Base-by-base conservation (phyloP, 1,284 basidiomycete species). In the Irpex lacteus region DNA sequence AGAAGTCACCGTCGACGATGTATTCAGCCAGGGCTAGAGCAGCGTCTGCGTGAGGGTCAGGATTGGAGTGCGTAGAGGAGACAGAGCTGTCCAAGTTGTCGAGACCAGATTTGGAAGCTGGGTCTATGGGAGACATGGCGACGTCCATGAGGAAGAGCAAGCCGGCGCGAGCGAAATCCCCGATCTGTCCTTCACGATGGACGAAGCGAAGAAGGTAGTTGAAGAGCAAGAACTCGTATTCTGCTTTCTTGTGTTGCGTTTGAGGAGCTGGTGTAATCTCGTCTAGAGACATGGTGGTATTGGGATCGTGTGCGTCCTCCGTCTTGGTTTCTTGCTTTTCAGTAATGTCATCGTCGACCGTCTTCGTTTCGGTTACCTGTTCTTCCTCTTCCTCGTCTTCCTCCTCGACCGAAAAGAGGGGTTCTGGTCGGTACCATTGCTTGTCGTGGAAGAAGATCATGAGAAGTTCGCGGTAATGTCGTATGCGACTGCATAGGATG, bases 381-480 rank as follows among this genome's bases (percentile, higher is more conserved):
- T 82, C 81, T 0, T 82, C 83, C 0, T 86, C 85, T 9, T 81
- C 81, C 57, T 85, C 89, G 0, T 90, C 86, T 60, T 87, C 85
- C 74, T 92, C 89, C 66, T 89, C 86, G 4, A 90, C 86, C 52
- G 85, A 77, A 68, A 86, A 90, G 62, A 88, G 76, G 21, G 88
- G 85, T 69, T 90, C 89, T 13, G 87, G 89, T 36, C 81, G 82
- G 73, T 88, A 91, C 89, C 89, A 91, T 68, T 90, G 88, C 71
- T 93, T 96, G 73, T 97, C 95, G 72, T 96, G 94, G 74, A 98
- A 96, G 80, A 98, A 98, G 67, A 98, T 96, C 84, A 97, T 92
- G 49, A 98, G 86, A 1, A 98, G 81, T 70, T 96, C 94, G 4
- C 94, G 89, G 74, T 94, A 92, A 55, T 92, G 93, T 62, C 91